These are phyloP conservation scores for Monosporascus sp. DNA, from an alignment of 2,329 filamentous ascomycete genomes.

Conservation along the genomic window DNA sequence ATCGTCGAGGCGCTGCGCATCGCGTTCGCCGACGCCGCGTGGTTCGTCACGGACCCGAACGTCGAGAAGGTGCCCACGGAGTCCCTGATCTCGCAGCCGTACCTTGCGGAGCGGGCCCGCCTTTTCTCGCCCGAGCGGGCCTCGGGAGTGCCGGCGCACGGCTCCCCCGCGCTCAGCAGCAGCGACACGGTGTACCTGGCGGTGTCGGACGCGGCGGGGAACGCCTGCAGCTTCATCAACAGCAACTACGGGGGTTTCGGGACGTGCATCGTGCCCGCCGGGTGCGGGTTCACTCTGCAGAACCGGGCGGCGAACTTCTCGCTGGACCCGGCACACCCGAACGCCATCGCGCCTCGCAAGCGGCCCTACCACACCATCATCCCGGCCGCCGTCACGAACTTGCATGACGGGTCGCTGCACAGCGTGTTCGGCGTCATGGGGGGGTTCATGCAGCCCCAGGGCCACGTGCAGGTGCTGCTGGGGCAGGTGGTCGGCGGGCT, in stretches of 20 bases:
- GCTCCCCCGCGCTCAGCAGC: constrained; percentile 74
- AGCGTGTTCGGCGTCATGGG: constrained; percentile 95
- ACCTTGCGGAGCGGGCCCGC: constrained; percentile 65
- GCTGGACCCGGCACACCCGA: constrained; percentile 67
- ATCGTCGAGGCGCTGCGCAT: constrained; percentile 85
- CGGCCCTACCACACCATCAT: constrained; percentile 98
- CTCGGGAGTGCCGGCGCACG: constrained; percentile 60
- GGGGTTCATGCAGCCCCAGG: constrained; percentile 97
- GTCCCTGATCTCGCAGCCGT: constrained; percentile 64
- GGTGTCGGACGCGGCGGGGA: constrained; percentile 74
- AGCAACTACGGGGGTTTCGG: constrained; percentile 90
- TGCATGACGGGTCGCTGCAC: constrained; percentile 64
- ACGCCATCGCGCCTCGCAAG: constrained; percentile 74
- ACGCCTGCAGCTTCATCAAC: constrained; percentile 95
- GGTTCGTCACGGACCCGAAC: constrained; percentile 85
- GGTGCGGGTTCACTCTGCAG: constrained; percentile 89
- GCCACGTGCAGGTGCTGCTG: constrained; percentile 86
- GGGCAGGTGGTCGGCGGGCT: constrained; percentile 81
- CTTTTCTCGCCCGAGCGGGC: constrained; percentile 56
- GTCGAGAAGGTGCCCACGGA: constrained; percentile 63
- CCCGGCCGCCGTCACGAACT: constrained; percentile 80
- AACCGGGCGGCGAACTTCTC: constrained; percentile 88
- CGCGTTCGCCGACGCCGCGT: constrained; percentile 81
- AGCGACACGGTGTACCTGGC: constrained; percentile 95
- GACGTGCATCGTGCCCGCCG: constrained; percentile 75